Evolutionary conservation across 2,329 filamentous ascomycete species (phyloP).

Genomic region (Colletotrichum eremochloae): DNA sequence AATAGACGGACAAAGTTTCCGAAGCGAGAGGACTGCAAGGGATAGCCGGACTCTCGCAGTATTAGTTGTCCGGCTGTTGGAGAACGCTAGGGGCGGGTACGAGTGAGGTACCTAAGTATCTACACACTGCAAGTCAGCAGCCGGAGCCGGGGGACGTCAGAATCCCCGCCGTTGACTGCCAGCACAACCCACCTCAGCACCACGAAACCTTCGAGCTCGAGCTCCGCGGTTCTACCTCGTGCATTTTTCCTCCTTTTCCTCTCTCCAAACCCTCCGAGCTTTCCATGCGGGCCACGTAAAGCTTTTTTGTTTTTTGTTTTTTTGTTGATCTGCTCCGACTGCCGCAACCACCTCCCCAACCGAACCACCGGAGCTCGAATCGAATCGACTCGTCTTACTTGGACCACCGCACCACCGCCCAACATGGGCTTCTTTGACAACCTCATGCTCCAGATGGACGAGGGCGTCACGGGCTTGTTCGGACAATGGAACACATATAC

Average conservation of each 20-base stretch:
- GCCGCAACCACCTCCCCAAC: slow-evolving; percentile 1
- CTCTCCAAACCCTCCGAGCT: slow-evolving; percentile 26
- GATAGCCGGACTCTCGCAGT: background rate
- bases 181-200: slow-evolving; percentile 37
- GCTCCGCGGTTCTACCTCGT: slow-evolving; percentile 37
- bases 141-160: slow-evolving; percentile 34
- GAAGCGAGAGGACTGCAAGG: background rate
- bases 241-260: slow-evolving; percentile 1
- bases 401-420: slow-evolving; percentile 29
- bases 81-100: slow-evolving; percentile 12
- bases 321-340: slow-evolving; percentile 9
- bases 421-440: slow-evolving; percentile 64
- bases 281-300: slow-evolving; percentile 40
- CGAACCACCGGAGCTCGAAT: slow-evolving; percentile 17
- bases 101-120: slow-evolving; percentile 6
- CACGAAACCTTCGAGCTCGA: slow-evolving; percentile 38
- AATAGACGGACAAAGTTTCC: background rate
- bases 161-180: slow-evolving; percentile 36
- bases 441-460: slow-evolving; percentile 77
- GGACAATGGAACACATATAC: slow-evolving; percentile 87
- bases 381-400: slow-evolving; percentile 1
- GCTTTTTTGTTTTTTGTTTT: background rate
- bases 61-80: slow-evolving; percentile 8
- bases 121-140: slow-evolving; percentile 7
- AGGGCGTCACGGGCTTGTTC: slow-evolving; percentile 75